A percentile compares a stretch with the other conserved stretches of the same genome.
Conservation (phyloP, 768 basidiomycete genomes). For the Pisolithus albus region DNA sequence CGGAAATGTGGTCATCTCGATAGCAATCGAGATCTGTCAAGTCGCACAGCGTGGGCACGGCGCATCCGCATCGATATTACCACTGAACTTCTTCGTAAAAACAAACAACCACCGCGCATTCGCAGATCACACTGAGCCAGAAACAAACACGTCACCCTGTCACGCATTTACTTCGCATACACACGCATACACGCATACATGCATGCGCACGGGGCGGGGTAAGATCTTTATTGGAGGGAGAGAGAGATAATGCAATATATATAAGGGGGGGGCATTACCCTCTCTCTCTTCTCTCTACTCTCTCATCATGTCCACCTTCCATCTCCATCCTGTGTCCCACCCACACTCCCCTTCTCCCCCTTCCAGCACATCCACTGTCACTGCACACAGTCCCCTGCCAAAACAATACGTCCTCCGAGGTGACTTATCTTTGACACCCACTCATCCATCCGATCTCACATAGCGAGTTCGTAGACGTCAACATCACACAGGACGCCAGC, state of each 20-base stretch:
- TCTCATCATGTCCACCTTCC: conserved; percentile 34
- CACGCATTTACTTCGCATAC: not conserved
- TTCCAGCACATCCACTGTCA: conserved; percentile 42
- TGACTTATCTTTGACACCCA: conserved; percentile 14
- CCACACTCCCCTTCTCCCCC: conserved; percentile 43
- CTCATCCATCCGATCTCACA: conserved; percentile 2
- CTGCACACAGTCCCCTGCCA: conserved; percentile 30
- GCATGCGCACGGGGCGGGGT: too few species aligned
- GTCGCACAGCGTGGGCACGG: too few species aligned
- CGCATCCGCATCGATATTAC: too few species aligned
- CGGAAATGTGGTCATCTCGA: conserved; percentile 12
- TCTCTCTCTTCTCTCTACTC: not conserved
- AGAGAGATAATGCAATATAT: not conserved
- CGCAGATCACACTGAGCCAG: not conserved
- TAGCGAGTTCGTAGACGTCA: conserved; percentile 45
- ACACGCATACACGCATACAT: too few species aligned
- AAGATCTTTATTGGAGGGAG: too few species aligned
- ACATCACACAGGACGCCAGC: conserved; percentile 49
- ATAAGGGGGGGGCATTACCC: not conserved
- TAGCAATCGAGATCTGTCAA: conserved; percentile 6
- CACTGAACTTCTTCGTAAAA: too few species aligned
- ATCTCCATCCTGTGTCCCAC: conserved; percentile 51
- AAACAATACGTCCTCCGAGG: conserved; percentile 37
- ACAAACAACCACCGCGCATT: not conserved
- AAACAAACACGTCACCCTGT: not conserved